Evolutionary conservation across 108 stramenopile genomes (phyloP).

Genomic region (Cyclotella distinguenda): DNA sequence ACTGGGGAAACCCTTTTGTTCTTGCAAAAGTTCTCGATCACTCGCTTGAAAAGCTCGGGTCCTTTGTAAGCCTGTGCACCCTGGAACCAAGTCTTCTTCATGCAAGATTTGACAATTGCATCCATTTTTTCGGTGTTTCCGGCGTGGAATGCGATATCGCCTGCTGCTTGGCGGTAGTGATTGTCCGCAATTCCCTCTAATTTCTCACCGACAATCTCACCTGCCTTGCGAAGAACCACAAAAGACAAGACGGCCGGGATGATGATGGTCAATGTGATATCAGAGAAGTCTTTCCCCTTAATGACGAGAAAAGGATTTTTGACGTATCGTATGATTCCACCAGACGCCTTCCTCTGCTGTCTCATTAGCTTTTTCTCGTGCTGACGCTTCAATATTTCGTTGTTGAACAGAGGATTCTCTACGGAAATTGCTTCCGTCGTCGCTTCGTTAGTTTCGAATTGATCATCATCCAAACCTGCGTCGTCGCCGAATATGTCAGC

Average conservation of each 20-base stretch:
- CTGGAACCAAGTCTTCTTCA: constrained; percentile 56
- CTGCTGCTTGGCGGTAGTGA: constrained; percentile 58
- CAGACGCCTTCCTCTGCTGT: constrained; percentile 35
- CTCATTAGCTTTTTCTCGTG: constrained; percentile 43
- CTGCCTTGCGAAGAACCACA: constrained; percentile 32
- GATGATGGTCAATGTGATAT: constrained; percentile 45
- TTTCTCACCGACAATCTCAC: constrained; percentile 28
- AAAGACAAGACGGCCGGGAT: constrained; percentile 40
- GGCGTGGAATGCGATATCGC: constrained; percentile 81
- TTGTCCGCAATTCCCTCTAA: constrained; percentile 45
- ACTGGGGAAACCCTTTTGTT: constrained; percentile 69
- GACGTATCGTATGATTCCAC: constrained; percentile 45
- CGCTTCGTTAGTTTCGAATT: background rate
- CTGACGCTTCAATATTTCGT: constrained; percentile 55
- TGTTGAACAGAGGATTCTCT: constrained; percentile 40
- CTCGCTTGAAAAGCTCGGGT: constrained; percentile 51
- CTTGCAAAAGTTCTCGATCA: constrained; percentile 72
- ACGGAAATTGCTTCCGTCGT: constrained; percentile 23
- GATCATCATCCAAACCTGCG: constrained; percentile 29
- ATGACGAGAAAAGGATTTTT: constrained; percentile 43
- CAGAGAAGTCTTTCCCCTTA: constrained; percentile 54
- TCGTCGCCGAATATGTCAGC: constrained; percentile 40
- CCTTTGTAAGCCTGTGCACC: constrained; percentile 53
- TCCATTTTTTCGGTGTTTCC: constrained; percentile 82
- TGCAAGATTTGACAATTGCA: constrained; percentile 63